Evolutionary conservation across 2,329 filamentous ascomycete species (phyloP), one percentile per base, ranked within the genome.

Genomic region (Fusarium falciforme): DNA sequence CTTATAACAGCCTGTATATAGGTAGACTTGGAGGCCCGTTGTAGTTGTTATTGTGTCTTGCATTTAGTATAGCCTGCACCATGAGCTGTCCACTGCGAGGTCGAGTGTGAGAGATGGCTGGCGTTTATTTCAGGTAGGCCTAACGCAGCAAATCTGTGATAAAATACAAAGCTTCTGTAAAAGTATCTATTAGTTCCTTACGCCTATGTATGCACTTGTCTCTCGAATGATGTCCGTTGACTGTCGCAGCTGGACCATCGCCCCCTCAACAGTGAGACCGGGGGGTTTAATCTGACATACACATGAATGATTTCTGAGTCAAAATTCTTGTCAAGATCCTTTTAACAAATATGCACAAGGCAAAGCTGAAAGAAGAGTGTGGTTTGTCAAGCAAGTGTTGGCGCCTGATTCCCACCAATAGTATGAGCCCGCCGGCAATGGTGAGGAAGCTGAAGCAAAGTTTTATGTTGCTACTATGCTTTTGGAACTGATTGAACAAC

Each of bases 1-100:
- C 16, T 0, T 11, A 27, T 10, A 17, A 1, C 2, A 29, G 14
- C 22, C 25, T 17, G 7, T 16, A 6, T 2, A n/a, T 16, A 17
- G 4, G 17, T 11, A 4, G 17, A 40, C 22, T 49, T 11, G 9
- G 9, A 29, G 17, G 10, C 25, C 8, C 16, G 25, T 49, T 49
- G 25, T 11, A 2, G 44, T 17, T 49, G 22, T 17, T n/a, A n/a
- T 40, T 12, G 25, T 11, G 16, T 29, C 44, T 29, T 29, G 44
- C 5, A 49, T 29, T 49, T 17, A 9, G 16, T 27, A 2, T 3
- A 6, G 5, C 25, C 16, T 29, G 12, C 4, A 2, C 8, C 9
- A 31, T n/a, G 47, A 12, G 10, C 3, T 52, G 16, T 12, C 22
- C 35, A 8, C 35, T 9, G 35, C 14, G 6, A 36, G 33, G 33